Base-by-base conservation (phyloP, 2,329 filamentous ascomycete genomes). In the Colletotrichum musicola region DNA sequence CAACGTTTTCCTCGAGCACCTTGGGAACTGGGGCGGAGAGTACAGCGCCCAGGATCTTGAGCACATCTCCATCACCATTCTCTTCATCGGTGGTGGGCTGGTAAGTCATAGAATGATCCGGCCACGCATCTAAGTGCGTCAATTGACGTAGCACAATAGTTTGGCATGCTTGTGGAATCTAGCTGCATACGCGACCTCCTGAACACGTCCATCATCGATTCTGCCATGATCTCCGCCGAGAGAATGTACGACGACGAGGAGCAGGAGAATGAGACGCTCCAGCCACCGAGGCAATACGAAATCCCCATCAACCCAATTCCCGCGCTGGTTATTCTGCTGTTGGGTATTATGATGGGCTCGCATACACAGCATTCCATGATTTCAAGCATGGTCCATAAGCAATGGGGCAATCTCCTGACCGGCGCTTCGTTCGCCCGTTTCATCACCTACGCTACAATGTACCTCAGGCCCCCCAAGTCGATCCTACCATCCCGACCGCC, bases 341-440 rank as follows among this genome's bases (percentile, higher is more conserved):
- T 98, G 1, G 96, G 96, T 40, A 88, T 95, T 77, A 96, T 97
- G 93, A 98, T 98, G 95, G 92, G 92, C 76, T 94, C 93, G 27
- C 95, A 98, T 79, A 93, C 95, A 68, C 95, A 97, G 78, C 79
- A 84, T 30, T 93, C 90, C 68, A 93, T 94, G 91, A 86, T 94
- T 54, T 95, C 94, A 10, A 93, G 90, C 73, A 97, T 96, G 93
- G 88, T 98, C 56, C 95, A 98, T 81, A 91, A 91, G 76, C 95
- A 98, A 80, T 98, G 95, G 95, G 95, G 95, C 27, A 90, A 90
- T 75, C 86, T 98, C 72, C 86, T 98, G 61, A 87, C 93, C 54
- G 94, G 91, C 27, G 95, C 94, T 62, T 91, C 94, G 0, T 85
- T 97, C 66, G 90, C 94, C 25, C 89, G 95, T 54, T 90, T 86